Evolutionary conservation across 2,329 filamentous ascomycete species (phyloP).

Genomic region (Alternaria infectoria): DNA sequence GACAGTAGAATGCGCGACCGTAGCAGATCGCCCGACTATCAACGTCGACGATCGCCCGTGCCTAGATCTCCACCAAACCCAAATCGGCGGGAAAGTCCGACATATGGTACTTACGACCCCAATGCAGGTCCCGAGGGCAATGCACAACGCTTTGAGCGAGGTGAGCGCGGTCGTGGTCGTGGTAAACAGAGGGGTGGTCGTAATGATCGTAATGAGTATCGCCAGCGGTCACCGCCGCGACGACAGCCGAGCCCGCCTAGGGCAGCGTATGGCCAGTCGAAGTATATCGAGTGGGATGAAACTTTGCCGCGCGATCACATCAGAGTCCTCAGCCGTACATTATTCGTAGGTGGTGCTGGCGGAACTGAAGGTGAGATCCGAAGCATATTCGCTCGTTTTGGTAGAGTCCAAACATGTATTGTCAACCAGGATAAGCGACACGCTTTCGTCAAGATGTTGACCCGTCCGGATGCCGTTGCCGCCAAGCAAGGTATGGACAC

Average conservation of each 20-base stretch:
- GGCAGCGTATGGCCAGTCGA: constrained; percentile 54
- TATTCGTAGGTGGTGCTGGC: constrained; percentile 91
- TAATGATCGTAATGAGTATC: constrained; percentile 68
- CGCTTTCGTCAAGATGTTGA: constrained; percentile 98
- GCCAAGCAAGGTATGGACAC: constrained; percentile 91
- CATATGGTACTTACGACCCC: constrained; percentile 75
- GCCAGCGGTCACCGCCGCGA: constrained; percentile 82
- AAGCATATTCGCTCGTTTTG: constrained; percentile 78
- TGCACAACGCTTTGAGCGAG: constrained; percentile 60
- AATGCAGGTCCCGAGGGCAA: constrained; percentile 62
- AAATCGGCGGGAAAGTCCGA: constrained; percentile 70
- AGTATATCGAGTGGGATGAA: constrained; percentile 81
- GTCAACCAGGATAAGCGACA: constrained; percentile 98
- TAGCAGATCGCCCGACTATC: constrained; percentile 66
- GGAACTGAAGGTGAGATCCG: constrained; percentile 81
- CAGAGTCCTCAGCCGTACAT: constrained; percentile 84
- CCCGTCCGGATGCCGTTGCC: constrained; percentile 78
- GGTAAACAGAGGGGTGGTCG: constrained; percentile 52
- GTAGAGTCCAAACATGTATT: constrained; percentile 94
- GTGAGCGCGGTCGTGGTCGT: constrained; percentile 62
- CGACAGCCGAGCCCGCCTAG: constrained; percentile 62
- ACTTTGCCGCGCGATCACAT: constrained; percentile 77
- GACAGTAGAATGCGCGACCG: constrained; percentile 45
- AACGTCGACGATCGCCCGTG: constrained; percentile 65
- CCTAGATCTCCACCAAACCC: constrained; percentile 64